These are phyloP conservation scores for Neurospora hispaniola DNA, from an alignment of 495 filamentous ascomycete species.

Conservation along the genomic window DNA sequence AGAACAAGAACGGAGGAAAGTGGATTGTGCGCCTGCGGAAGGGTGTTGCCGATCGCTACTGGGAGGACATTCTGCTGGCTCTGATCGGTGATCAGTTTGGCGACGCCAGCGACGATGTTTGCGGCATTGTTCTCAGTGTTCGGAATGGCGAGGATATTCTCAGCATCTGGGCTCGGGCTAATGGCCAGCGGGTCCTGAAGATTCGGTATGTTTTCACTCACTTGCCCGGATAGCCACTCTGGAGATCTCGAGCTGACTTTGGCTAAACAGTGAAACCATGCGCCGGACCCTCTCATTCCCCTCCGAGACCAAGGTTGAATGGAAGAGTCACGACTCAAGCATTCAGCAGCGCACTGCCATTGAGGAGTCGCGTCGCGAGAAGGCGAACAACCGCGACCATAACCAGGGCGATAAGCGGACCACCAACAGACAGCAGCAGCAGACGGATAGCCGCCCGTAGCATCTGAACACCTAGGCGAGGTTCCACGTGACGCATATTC, in stretches of 20 bases:
- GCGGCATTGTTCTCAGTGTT: constrained; percentile 87
- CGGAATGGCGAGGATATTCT: constrained; percentile 92
- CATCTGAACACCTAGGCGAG: not conserved
- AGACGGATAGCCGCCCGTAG: constrained; percentile 8
- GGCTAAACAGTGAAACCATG: constrained; percentile 65
- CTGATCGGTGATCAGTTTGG: constrained; percentile 92
- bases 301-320: constrained; percentile 78
- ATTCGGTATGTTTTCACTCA: constrained; percentile 57
- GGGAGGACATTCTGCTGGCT: constrained; percentile 88
- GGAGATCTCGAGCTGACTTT: constrained; percentile 3
- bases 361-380: constrained; percentile 74
- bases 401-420: constrained; percentile 35
- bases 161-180: constrained; percentile 91
- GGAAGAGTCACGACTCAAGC: constrained; percentile 81
- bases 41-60: constrained; percentile 92
- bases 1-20: constrained; percentile 92
- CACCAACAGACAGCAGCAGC: constrained; percentile 17
- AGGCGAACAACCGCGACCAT: constrained; percentile 39
- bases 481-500: not conserved
- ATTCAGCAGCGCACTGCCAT: constrained; percentile 73
- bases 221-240: not conserved
- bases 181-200: constrained; percentile 89
- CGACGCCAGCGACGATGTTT: constrained; percentile 89
- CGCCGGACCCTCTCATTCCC: constrained; percentile 80
- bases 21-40: constrained; percentile 96